Percentiles rank a stretch among this genome's conserved stretches.
These are phyloP conservation scores for Wallacemonas collosoma DNA, from an alignment of 208 protist species.

Conservation along the genomic window DNA sequence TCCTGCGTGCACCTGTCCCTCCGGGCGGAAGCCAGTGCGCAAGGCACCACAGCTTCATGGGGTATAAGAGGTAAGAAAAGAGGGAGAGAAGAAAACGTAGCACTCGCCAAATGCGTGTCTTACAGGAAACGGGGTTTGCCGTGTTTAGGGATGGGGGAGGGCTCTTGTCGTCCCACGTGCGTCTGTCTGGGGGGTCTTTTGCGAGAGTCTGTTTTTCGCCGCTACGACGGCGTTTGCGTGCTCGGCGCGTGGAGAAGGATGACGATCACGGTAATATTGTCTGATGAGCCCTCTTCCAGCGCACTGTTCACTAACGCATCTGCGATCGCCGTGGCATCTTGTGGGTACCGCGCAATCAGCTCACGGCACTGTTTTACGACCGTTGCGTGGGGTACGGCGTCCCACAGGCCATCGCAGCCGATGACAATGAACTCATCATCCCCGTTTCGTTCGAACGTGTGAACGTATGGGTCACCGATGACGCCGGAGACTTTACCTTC, in stretches of 20 bases:
- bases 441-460: slow-evolving; percentile 39
- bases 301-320: slow-evolving; percentile 72
- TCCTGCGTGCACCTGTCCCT: too few relatives aligned
- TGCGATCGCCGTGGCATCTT: slow-evolving; percentile 31
- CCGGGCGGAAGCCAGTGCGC: too few relatives aligned
- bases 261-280: slow-evolving; percentile 87
- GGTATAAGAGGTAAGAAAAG: too few relatives aligned
- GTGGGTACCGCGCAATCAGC: slow-evolving; percentile 27
- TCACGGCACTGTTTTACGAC: slow-evolving; percentile 70
- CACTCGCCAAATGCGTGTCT: too few relatives aligned
- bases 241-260: slow-evolving; percentile 22
- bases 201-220: neutral
- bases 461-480: slow-evolving; percentile 69
- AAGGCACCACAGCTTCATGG: too few relatives aligned
- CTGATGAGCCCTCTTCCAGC: slow-evolving; percentile 62
- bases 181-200: neutral
- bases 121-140: too few relatives aligned
- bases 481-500: slow-evolving; percentile 72
- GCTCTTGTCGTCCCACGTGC: neutral
- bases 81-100: too few relatives aligned
- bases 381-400: slow-evolving; percentile 85
- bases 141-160: too few relatives aligned
- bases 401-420: slow-evolving; percentile 93
- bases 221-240: too few relatives aligned
- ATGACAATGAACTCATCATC: slow-evolving; percentile 88